Evolutionary conservation across 257 asterid genomes (phyloP).

Genomic region (Lycium ferocissimum): DNA sequence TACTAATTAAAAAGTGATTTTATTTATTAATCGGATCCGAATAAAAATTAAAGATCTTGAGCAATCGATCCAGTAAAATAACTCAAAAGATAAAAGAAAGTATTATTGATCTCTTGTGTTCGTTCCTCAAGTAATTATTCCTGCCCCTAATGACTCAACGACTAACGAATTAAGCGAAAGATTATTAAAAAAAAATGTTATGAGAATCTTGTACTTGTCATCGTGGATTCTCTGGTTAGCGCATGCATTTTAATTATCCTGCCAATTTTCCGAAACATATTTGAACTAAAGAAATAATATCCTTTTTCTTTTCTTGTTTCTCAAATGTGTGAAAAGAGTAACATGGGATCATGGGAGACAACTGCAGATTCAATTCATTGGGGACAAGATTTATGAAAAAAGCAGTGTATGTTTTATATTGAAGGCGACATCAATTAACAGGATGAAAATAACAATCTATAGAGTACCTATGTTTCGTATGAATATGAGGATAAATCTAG

Average conservation of each 20-base stretch:
- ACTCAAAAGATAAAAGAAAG: too few species aligned
- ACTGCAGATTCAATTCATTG: neutral
- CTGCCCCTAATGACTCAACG: neutral
- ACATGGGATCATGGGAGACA: constrained; percentile 31
- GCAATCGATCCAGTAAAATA: too few species aligned
- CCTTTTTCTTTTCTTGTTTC: neutral
- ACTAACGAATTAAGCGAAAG: neutral
- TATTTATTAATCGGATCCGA: too few species aligned
- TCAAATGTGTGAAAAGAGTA: neutral
- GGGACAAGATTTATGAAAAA: neutral
- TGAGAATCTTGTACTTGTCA: constrained; percentile 26
- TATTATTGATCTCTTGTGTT: too few species aligned
- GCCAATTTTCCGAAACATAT: neutral
- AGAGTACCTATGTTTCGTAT: neutral
- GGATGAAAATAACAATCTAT: neutral
- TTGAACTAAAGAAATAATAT: neutral
- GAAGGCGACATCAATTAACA: neutral
- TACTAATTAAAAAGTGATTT: too few species aligned
- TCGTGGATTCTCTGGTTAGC: neutral
- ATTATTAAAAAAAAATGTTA: neutral
- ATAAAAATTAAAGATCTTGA: too few species aligned
- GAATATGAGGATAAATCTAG: neutral
- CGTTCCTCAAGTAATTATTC: too few species aligned
- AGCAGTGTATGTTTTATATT: neutral
- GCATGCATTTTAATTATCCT: constrained; percentile 23